phyloP scores from a whole-genome alignment of 192 early-diverging fungal species.

The Coemansia sp. region DNA sequence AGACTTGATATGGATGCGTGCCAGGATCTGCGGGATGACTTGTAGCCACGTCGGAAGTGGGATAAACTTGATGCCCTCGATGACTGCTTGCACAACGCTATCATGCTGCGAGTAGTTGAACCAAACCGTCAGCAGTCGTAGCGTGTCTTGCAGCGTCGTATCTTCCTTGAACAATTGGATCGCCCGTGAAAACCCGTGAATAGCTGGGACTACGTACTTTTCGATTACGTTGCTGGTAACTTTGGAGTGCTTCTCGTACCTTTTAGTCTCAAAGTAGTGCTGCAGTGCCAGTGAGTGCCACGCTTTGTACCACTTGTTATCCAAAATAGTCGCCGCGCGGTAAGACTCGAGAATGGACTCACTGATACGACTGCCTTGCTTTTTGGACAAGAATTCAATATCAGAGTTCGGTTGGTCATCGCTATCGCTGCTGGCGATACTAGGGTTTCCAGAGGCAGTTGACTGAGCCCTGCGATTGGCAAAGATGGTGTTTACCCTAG shows the following conservation, averaged over 20 bases:
- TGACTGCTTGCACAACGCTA: conserved; percentile 87
- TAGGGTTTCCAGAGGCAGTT: neutral
- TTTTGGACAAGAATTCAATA: conserved; percentile 29
- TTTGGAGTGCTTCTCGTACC: conserved; percentile 67
- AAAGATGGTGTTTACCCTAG: neutral
- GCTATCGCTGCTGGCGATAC: neutral
- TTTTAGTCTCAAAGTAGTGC: conserved; percentile 85
- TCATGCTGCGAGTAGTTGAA: conserved; percentile 93
- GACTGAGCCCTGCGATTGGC: neutral
- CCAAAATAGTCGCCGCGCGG: conserved; percentile 84
- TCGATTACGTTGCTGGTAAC: conserved; percentile 67
- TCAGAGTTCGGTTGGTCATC: conserved; percentile 17
- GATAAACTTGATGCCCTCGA: conserved; percentile 82
- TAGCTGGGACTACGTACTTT: conserved; percentile 73
- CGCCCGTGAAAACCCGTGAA: conserved; percentile 93
- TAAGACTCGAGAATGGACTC: conserved; percentile 81
- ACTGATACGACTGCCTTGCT: conserved; percentile 35
- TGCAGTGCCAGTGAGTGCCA: conserved; percentile 97
- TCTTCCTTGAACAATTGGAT: conserved; percentile 87
- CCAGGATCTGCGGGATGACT: conserved; percentile 98
- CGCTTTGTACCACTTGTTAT: conserved; percentile 97
- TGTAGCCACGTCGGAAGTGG: conserved; percentile 96
- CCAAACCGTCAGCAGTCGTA: conserved; percentile 92
- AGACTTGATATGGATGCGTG: conserved; percentile 85
- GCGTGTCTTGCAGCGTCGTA: conserved; percentile 92